Conservation (phyloP, 169 alveolate species). For the Plasmodium cynomolgi region DNA sequence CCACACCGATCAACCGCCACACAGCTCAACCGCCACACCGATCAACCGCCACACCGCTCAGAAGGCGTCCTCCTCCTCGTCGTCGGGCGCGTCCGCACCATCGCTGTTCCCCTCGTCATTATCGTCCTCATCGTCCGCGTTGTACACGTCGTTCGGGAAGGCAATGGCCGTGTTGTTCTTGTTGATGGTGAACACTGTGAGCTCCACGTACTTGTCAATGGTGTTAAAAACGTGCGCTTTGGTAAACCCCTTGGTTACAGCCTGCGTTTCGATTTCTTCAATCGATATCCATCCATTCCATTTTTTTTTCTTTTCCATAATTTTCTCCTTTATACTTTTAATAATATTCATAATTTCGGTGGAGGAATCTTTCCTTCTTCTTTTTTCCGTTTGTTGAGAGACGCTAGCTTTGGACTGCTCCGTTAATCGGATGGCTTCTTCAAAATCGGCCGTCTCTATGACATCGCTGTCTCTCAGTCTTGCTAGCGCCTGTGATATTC, state of each 20-base stretch:
- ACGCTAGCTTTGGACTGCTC: slow-evolving; percentile 91
- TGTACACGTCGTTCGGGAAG: slow-evolving; percentile 57
- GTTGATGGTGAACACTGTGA: slow-evolving; percentile 81
- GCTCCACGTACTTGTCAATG: slow-evolving; percentile 83
- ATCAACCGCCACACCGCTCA: not conserved
- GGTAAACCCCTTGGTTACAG: slow-evolving; percentile 80
- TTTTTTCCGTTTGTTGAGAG: slow-evolving; percentile 78
- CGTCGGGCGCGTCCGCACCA: not conserved
- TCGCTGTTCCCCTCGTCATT: not conserved
- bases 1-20: not conserved
- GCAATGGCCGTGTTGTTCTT: slow-evolving; percentile 68
- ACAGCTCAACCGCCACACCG: not conserved
- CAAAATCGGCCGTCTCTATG: slow-evolving; percentile 94
- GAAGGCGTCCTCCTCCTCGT: not conserved
- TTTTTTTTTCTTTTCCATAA: slow-evolving; percentile 77
- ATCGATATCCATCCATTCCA: slow-evolving; percentile 86
- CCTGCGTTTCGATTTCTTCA: slow-evolving; percentile 82
- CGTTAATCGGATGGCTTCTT: slow-evolving; percentile 95
- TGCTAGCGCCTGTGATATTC: slow-evolving; percentile 96
- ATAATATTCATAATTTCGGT: slow-evolving; percentile 86
- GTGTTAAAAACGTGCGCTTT: slow-evolving; percentile 79
- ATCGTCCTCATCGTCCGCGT: slow-evolving; percentile 27
- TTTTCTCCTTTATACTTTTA: slow-evolving; percentile 79
- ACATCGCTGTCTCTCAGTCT: slow-evolving; percentile 92
- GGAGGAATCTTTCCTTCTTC: slow-evolving; percentile 79